Evolutionary conservation across 208 protist genomes (phyloP), one percentile per base, ranked within the genome.

Genomic region (Tritrichomonas musculus): DNA sequence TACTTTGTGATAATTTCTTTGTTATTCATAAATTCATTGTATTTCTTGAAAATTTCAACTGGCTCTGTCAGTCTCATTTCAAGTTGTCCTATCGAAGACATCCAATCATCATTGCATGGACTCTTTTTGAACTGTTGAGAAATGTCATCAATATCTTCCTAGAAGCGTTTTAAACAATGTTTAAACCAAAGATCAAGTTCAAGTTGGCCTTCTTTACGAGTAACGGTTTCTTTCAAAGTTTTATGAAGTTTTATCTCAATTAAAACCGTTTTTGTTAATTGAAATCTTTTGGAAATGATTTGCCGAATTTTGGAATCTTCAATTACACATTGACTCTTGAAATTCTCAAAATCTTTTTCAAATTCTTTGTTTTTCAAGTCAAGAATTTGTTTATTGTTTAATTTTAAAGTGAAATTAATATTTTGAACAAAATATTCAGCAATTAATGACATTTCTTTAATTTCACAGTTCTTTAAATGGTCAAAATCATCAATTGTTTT

Each of bases 401-500:
- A 33, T 60, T 17, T 60, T 22, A 60, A 60, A 33, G 73, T 84
- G 22, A 84, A 84, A n/a, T 84, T 44, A 44, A 33, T n/a, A 84
- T 84, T 44, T n/a, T 53, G 17, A 9, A 53, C 25, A 53, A 84
- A 84, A 8, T 44, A 25, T 53, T 49, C 1, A n/a, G 53, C 73
- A 84, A 84, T 84, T 84, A 44, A 9, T n/a, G 73, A 1, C 44
- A 84, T 84, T 5, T 44, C 73, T 53, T 84, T 44, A 53, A 84
- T 33, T 8, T 44, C 41, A 25, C 73, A 84, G 1, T 84, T n/a
- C 4, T 33, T 47, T 4, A 84, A 44, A 8, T 53, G 5, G 44
- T 84, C 53, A 25, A 53, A 84, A 1, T 84, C 17, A n/a, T 84
- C 41, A 84, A 84, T 84, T 84, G 73, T 84, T 53, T 36, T 84